Conservation (phyloP, 2,329 filamentous ascomycete species). For the Ascocoryne sarcoides region DNA sequence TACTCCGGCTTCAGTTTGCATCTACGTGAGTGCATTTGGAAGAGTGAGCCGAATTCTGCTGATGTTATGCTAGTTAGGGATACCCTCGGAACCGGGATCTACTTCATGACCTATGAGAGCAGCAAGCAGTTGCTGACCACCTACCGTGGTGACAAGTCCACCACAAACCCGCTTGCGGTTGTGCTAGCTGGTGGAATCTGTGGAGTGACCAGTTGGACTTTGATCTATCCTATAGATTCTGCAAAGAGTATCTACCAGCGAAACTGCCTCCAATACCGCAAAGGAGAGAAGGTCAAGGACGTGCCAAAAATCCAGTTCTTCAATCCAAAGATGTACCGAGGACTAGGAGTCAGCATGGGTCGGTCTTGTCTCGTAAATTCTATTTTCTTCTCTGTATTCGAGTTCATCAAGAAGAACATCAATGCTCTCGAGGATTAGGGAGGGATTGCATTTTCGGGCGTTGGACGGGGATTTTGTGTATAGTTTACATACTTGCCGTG, state of each 20-base stretch:
- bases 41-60: conserved; percentile 1
- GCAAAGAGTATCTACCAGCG: conserved; percentile 82
- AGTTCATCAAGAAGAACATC: conserved; percentile 64
- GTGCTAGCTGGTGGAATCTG: conserved; percentile 72
- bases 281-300: conserved; percentile 53
- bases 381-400: conserved; percentile 84
- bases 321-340: conserved; percentile 70
- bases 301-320: conserved; percentile 70
- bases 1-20: conserved; percentile 78
- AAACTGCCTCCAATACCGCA: conserved; percentile 63
- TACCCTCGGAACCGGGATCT: conserved; percentile 74
- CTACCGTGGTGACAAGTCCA: conserved; percentile 58
- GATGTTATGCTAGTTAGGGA: conserved; percentile 55
- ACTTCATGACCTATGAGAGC: conserved; percentile 85
- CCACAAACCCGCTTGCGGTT: conserved; percentile 73
- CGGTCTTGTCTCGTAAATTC: conserved; percentile 77
- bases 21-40: conserved; percentile 48
- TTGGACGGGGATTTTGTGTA: neutral
- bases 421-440: conserved; percentile 26
- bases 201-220: conserved; percentile 74
- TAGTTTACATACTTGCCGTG: neutral
- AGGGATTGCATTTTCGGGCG: neutral
- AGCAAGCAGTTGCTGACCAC: conserved; percentile 74
- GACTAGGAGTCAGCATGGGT: conserved; percentile 73
- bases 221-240: conserved; percentile 58